Evolutionary conservation across 2,329 filamentous ascomycete species (phyloP).

Genomic region (Colletotrichum camelliae): DNA sequence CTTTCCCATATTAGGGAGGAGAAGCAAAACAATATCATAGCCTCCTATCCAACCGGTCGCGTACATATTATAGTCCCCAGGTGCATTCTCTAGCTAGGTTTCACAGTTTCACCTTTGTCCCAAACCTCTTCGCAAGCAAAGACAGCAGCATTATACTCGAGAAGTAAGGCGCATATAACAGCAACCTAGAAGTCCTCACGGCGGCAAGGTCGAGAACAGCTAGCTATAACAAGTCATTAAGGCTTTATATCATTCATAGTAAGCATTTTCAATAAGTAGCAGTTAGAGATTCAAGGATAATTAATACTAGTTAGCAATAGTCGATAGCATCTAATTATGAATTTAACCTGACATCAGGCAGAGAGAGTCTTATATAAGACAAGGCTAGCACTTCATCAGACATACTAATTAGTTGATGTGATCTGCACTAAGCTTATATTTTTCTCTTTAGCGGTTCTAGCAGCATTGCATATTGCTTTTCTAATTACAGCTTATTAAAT

Average conservation of each 20-base stretch:
- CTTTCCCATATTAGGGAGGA: constrained; percentile 33
- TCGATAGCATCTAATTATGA: too few species aligned
- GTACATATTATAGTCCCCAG: constrained; percentile 33
- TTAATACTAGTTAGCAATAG: too few species aligned
- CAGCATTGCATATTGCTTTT: too few species aligned
- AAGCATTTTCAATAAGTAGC: background rate
- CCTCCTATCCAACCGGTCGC: constrained; percentile 30
- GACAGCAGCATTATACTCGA: constrained; percentile 28
- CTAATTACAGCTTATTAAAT: too few species aligned
- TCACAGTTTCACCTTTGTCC: constrained; percentile 27
- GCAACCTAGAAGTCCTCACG: constrained; percentile 25
- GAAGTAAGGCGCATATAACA: constrained; percentile 31
- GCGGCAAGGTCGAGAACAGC: background rate
- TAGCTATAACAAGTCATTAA: background rate
- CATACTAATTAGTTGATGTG: too few species aligned
- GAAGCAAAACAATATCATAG: constrained; percentile 30
- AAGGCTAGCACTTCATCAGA: too few species aligned
- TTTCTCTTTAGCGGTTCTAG: too few species aligned
- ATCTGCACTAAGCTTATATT: too few species aligned
- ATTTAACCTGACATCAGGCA: too few species aligned
- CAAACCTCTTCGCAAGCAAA: constrained; percentile 31
- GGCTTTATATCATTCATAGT: background rate
- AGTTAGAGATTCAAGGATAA: too few species aligned
- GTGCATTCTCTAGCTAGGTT: constrained; percentile 24
- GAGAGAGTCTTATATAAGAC: too few species aligned